Conservation (phyloP, 768 basidiomycete genomes). For the Rhizopogon sp. region DNA sequence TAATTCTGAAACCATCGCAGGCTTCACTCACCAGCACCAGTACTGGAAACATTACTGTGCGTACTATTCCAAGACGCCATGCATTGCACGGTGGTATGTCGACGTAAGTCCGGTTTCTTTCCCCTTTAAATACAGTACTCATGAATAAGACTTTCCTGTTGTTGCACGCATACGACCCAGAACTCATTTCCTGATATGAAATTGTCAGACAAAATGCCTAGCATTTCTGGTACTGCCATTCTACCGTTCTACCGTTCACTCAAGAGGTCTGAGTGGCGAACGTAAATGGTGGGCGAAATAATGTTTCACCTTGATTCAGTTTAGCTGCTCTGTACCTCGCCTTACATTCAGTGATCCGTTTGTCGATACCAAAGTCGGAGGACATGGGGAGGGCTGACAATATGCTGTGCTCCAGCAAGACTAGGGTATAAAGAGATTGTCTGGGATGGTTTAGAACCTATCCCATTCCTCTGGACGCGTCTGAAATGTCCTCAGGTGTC, state of each 20-base stretch:
- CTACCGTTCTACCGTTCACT: too few relatives aligned
- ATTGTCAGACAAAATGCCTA: not conserved
- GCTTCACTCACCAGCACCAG: too few relatives aligned
- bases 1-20: too few relatives aligned
- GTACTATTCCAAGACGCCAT: too few relatives aligned
- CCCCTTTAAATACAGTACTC: too few relatives aligned
- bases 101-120: too few relatives aligned
- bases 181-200: not conserved
- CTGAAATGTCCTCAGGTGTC: constrained; percentile 14
- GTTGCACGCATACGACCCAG: too few relatives aligned
- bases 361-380: not conserved
- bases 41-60: too few relatives aligned
- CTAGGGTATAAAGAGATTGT: not conserved
- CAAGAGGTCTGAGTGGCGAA: too few relatives aligned
- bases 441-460: not conserved
- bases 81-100: too few relatives aligned
- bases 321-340: not conserved
- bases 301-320: not conserved
- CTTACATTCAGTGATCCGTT: not conserved
- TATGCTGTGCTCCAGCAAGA: not conserved
- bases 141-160: too few relatives aligned
- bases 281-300: not conserved
- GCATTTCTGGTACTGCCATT: too few relatives aligned
- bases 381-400: not conserved
- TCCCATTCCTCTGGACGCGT: not conserved